Conservation (phyloP, 129 eudicot genomes). For the Saposhnikovia divaricata region DNA sequence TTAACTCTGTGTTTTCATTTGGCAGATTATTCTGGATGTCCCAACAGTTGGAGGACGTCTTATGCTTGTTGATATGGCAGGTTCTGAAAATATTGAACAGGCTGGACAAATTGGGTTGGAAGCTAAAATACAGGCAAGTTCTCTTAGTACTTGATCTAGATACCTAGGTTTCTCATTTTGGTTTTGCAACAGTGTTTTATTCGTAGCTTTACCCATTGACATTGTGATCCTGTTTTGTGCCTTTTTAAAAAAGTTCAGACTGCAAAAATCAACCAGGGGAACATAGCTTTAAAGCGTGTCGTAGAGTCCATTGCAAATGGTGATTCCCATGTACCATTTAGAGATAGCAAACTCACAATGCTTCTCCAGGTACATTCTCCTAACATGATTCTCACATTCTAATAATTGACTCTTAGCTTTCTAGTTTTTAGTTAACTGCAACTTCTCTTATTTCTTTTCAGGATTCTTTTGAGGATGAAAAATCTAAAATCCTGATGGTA, state of each 20-base stretch:
- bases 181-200: background rate
- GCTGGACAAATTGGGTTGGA: constrained; percentile 91
- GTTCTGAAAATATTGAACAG: constrained; percentile 94
- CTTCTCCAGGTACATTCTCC: constrained; percentile 70
- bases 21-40: constrained; percentile 12
- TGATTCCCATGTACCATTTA: constrained; percentile 94
- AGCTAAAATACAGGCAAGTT: constrained; percentile 88
- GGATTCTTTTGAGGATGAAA: constrained; percentile 97
- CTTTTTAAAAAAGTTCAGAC: constrained; percentile 48
- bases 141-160: background rate
- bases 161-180: background rate
- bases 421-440: background rate
- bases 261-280: constrained; percentile 34
- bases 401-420: background rate
- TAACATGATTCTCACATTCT: background rate
- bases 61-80: constrained; percentile 99
- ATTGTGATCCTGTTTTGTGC: background rate
- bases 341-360: constrained; percentile 98
- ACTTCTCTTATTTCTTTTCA: constrained; percentile 12
- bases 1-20: background rate
- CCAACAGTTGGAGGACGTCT: constrained; percentile 74
- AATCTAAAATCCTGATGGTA: constrained; percentile 90
- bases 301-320: constrained; percentile 95
- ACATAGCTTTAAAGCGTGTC: constrained; percentile 12
- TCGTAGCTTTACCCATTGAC: background rate